Base-by-base conservation (phyloP, 129 eudicot species). In the Smallanthus sonchifolius region DNA sequence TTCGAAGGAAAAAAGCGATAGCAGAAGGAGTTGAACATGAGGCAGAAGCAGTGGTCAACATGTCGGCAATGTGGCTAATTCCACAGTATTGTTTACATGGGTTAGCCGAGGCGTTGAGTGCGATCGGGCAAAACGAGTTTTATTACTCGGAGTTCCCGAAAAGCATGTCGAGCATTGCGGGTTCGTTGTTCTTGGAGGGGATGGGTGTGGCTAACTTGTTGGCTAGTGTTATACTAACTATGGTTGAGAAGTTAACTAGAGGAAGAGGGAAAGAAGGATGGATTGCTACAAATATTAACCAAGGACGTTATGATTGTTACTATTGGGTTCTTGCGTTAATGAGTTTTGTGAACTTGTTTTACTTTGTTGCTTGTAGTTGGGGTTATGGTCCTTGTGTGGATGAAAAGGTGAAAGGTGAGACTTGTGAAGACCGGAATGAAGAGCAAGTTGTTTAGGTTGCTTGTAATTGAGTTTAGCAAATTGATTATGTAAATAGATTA, bases 41-140 rank as follows among this genome's bases (percentile, higher is more conserved):
- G 6, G 66, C 79, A 2, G 20, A 20, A 6, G 47, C 19, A 11
- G 83, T 77, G 8, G 15, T 73, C 6, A 55, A 66, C 35, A 82
- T 82, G 83, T 82, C 86, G 4, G 86, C 86, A 60, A 24, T 82
- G 65, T 82, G 79, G 86, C 73, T 82, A 0, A 42, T 78, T 11
- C 79, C 83, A 20, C 83, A 77, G 13, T 43, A 72, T 49, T 35
- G 51, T 40, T 32, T 82, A 8, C 67, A 55, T n/a, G 86, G 86
- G 5, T 65, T 82, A 38, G 86, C 82, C 1, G 86, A 78, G 59
- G 86, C 83, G 16, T 67, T 82, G 10, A 78, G 59, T 42, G 87
- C 75, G 30, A 24, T 24, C 30, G 30, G 30, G 30, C 30, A 24
- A 24, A 24, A 24, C 30, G 30, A 24, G 30, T 24, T 24, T 24